phyloP scores from a whole-genome alignment of 2,329 filamentous ascomycete species.

The Cladosporium sp. region DNA sequence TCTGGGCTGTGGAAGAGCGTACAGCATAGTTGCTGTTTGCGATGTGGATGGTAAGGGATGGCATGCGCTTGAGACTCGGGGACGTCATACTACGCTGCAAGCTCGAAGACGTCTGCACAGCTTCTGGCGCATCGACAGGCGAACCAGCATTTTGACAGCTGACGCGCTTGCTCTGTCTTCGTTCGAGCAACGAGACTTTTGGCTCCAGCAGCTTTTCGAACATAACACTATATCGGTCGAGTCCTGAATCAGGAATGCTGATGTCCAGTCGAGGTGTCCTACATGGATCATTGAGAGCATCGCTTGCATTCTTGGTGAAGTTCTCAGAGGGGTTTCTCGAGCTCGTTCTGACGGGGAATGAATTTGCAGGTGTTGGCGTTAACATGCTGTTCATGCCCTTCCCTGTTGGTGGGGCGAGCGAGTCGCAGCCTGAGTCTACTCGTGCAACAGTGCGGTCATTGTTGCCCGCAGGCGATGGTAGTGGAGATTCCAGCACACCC shows the following conservation, averaged over 20 bases:
- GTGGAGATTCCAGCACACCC: constrained; percentile 9
- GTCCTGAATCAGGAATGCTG: constrained; percentile 70
- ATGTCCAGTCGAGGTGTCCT: constrained; percentile 56
- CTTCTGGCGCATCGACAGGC: not conserved
- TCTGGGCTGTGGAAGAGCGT: constrained; percentile 13
- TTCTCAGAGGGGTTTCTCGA: not conserved
- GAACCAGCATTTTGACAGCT: not conserved
- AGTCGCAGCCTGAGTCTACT: not conserved
- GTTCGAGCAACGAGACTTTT: constrained; percentile 27
- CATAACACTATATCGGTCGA: constrained; percentile 95
- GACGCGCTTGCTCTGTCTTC: constrained; percentile 24
- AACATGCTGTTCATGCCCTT: not conserved
- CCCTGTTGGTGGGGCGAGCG: not conserved
- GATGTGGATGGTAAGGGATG: constrained; percentile 21
- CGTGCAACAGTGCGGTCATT: not conserved
- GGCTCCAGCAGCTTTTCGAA: constrained; percentile 68
- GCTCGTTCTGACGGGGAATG: constrained; percentile 2
- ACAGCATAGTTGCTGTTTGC: constrained; percentile 16
- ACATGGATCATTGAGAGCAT: not conserved
- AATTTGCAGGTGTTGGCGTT: not conserved
- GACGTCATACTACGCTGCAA: constrained; percentile 6
- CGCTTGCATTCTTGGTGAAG: not conserved
- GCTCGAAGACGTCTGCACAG: not conserved
- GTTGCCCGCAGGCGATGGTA: constrained; percentile 1
- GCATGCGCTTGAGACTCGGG: constrained; percentile 24